Conservation (phyloP, 805 yeast species). For the Metschnikowia anglica region DNA sequence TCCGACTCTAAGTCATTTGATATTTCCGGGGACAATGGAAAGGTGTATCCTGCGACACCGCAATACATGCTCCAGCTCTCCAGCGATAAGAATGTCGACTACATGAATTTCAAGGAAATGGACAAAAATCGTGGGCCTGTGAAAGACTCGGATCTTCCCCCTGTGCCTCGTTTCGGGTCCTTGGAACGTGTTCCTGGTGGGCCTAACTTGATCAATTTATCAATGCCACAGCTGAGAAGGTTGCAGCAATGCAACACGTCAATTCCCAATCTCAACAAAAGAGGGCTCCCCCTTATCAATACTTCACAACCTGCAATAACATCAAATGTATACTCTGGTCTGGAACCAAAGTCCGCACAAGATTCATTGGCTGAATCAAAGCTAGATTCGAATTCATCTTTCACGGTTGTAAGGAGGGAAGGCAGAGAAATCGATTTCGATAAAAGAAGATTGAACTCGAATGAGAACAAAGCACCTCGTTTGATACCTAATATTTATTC, state of each 20-base stretch:
- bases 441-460: slow-evolving; percentile 74
- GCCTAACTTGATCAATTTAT: slow-evolving; percentile 14
- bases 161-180: slow-evolving; percentile 1
- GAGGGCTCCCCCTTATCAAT: slow-evolving; percentile 10
- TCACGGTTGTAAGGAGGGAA: slow-evolving; percentile 66
- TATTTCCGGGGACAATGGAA: slow-evolving; percentile 36
- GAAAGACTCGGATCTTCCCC: slow-evolving; percentile 1
- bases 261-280: slow-evolving; percentile 6
- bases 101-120: slow-evolving; percentile 54
- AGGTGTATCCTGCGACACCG: slow-evolving; percentile 64
- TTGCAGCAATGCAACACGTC: slow-evolving; percentile 5
- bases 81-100: slow-evolving; percentile 47
- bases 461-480: slow-evolving; percentile 46
- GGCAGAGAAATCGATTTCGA: slow-evolving; percentile 79
- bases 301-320: slow-evolving; percentile 23
- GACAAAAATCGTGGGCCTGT: neutral
- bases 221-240: slow-evolving; percentile 19
- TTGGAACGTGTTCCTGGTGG: slow-evolving; percentile 5
- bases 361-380: neutral
- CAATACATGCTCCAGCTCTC: slow-evolving; percentile 54
- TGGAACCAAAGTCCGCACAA: neutral
- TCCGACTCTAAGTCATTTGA: slow-evolving; percentile 58
- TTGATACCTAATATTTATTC: slow-evolving; percentile 23
- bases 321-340: neutral
- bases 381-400: slow-evolving; percentile 33